Evolutionary conservation across 805 yeast genomes (phyloP).

Genomic region (Spathaspora passalidarum): DNA sequence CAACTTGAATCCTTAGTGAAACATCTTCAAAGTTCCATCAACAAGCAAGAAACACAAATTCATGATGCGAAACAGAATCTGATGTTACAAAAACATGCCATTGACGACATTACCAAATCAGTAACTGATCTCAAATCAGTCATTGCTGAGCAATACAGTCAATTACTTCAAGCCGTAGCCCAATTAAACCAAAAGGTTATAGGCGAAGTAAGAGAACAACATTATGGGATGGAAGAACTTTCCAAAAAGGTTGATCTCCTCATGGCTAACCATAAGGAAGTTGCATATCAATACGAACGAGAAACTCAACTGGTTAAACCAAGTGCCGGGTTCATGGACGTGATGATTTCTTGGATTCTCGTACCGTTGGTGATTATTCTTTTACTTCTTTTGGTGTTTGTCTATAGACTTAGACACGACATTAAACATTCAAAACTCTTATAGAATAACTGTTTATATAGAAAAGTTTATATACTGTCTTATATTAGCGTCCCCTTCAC

Average conservation of each 20-base stretch:
- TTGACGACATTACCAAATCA: conserved; percentile 11
- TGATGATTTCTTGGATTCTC: conserved; percentile 36
- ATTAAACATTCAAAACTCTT: conserved; percentile 60
- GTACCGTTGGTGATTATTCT: conserved; percentile 40
- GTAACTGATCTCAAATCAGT: conserved; percentile 24
- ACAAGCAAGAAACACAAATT: conserved; percentile 10
- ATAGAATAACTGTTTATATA: conserved; percentile 17
- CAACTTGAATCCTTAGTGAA: conserved; percentile 6
- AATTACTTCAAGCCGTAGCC: conserved; percentile 29
- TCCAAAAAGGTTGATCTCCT: conserved; percentile 38
- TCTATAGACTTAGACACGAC: conserved; percentile 57
- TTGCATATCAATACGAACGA: conserved; percentile 21
- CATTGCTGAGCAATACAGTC: conserved; percentile 28
- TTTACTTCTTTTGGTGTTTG: conserved; percentile 41
- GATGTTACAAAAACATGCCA: background rate
- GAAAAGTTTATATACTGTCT: background rate
- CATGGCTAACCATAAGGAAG: conserved; percentile 39
- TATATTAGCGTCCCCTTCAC: background rate
- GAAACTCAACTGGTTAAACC: background rate
- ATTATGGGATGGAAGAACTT: conserved; percentile 29
- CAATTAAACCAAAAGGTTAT: conserved; percentile 34
- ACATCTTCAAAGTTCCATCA: background rate
- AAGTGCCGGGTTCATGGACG: conserved; percentile 15
- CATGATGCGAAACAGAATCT: conserved; percentile 10
- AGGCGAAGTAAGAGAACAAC: conserved; percentile 42